Conservation (phyloP, 352 stramenopile species). For the Elongisporangium senticosum region DNA sequence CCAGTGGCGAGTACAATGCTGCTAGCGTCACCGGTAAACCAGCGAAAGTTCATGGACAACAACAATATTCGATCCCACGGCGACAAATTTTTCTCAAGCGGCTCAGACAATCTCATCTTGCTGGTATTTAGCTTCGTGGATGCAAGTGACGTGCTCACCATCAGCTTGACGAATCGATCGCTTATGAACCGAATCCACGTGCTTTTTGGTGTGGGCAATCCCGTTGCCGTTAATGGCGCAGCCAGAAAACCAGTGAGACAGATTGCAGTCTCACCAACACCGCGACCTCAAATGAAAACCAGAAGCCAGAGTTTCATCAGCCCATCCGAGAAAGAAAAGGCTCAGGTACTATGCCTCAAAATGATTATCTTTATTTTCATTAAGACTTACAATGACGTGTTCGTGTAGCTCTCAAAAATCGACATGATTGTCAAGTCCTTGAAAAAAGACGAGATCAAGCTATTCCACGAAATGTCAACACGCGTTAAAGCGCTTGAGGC, state of each 20-base stretch:
- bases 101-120: slow-evolving; percentile 55
- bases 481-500: slow-evolving; percentile 72
- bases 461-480: slow-evolving; percentile 80
- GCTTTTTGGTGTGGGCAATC: slow-evolving; percentile 52
- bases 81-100: slow-evolving; percentile 22
- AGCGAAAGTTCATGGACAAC: background rate
- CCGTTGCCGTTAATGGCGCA: slow-evolving; percentile 17
- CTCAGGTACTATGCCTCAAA: slow-evolving; percentile 2
- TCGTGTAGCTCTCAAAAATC: slow-evolving; percentile 51
- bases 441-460: slow-evolving; percentile 80
- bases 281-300: slow-evolving; percentile 14
- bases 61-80: background rate
- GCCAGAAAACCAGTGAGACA: slow-evolving; percentile 8
- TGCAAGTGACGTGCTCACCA: slow-evolving; percentile 59
- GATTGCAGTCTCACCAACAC: slow-evolving; percentile 10
- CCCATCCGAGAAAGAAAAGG: slow-evolving; percentile 35
- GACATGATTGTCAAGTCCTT: slow-evolving; percentile 76
- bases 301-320: slow-evolving; percentile 32
- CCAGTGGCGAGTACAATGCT: slow-evolving; percentile 2
- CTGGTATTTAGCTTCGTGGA: slow-evolving; percentile 65
- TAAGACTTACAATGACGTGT: background rate
- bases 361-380: background rate
- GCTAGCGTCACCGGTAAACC: background rate
- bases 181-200: slow-evolving; percentile 52
- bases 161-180: slow-evolving; percentile 56